Evolutionary conservation across 352 stramenopile species (phyloP).

Genomic region (Phytophthora melonis): DNA sequence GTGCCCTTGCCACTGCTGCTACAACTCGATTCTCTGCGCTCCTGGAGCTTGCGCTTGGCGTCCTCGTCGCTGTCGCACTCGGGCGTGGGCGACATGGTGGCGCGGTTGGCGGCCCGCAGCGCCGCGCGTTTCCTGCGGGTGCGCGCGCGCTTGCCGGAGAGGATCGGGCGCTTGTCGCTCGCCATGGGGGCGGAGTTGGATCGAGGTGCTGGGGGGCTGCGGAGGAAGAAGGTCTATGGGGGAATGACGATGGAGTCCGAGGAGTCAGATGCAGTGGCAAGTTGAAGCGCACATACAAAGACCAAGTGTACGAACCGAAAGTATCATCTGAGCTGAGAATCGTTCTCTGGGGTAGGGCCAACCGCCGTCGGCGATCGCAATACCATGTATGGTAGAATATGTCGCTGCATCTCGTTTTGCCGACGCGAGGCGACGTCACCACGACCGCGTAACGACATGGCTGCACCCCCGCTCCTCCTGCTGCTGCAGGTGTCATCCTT

Average conservation of each 20-base stretch:
- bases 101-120: slow-evolving; percentile 39
- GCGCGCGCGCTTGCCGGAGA: slow-evolving; percentile 69
- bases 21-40: slow-evolving; percentile 17
- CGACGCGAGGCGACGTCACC: neutral
- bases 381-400: no score
- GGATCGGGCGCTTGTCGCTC: slow-evolving; percentile 72
- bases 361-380: slow-evolving; percentile 16
- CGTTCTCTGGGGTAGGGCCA: slow-evolving; percentile 29
- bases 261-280: slow-evolving; percentile 21
- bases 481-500: neutral
- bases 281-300: slow-evolving; percentile 45
- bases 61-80: slow-evolving; percentile 50
- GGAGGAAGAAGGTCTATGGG: slow-evolving; percentile 4
- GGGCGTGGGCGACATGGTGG: slow-evolving; percentile 19
- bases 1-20: slow-evolving; percentile 24
- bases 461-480: neutral
- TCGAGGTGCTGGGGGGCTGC: neutral
- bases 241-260: slow-evolving; percentile 28
- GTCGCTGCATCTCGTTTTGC: neutral
- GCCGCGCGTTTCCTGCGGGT: slow-evolving; percentile 66
- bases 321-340: slow-evolving; percentile 17
- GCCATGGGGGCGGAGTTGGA: slow-evolving; percentile 41
- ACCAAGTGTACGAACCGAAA: slow-evolving; percentile 38
- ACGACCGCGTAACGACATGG: neutral
- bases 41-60: slow-evolving; percentile 20